phyloP scores from a whole-genome alignment of 768 basidiomycete genomes.

The Kwoniella sp. region DNA sequence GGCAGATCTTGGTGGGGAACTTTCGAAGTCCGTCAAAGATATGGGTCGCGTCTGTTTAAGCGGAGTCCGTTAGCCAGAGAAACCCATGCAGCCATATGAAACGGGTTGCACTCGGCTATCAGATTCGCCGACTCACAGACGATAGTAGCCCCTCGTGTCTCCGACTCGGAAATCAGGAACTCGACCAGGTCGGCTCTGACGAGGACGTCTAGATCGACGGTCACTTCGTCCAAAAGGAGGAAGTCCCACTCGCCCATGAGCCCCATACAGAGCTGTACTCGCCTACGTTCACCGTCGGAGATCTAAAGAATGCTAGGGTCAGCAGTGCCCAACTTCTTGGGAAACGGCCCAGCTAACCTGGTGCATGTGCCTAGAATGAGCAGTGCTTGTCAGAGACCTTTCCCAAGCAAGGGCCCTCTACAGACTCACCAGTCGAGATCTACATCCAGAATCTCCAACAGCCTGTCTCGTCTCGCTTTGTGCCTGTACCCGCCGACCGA shows the following conservation, averaged over 20 bases:
- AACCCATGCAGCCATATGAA: too few relatives aligned
- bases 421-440: conserved; percentile 74
- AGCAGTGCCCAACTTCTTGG: neutral
- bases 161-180: conserved; percentile 80
- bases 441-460: conserved; percentile 88
- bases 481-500: conserved; percentile 94
- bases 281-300: conserved; percentile 89
- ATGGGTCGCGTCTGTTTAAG: conserved; percentile 76
- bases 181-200: conserved; percentile 85
- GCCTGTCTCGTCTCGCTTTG: conserved; percentile 75
- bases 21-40: conserved; percentile 86
- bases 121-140: conserved; percentile 76
- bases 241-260: conserved; percentile 94
- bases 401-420: too few relatives aligned
- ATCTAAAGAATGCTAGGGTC: conserved; percentile 85
- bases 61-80: neutral
- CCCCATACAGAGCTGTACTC: conserved; percentile 92
- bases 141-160: conserved; percentile 74
- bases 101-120: too few relatives aligned
- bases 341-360: conserved; percentile 8
- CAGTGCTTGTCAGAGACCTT: neutral
- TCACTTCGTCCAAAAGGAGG: conserved; percentile 90
- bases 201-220: conserved; percentile 93
- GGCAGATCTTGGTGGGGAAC: conserved; percentile 91
- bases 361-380: conserved; percentile 23